These are phyloP conservation scores for Phylloporus scabripes DNA, from an alignment of 768 basidiomycete species.

Conservation along the genomic window DNA sequence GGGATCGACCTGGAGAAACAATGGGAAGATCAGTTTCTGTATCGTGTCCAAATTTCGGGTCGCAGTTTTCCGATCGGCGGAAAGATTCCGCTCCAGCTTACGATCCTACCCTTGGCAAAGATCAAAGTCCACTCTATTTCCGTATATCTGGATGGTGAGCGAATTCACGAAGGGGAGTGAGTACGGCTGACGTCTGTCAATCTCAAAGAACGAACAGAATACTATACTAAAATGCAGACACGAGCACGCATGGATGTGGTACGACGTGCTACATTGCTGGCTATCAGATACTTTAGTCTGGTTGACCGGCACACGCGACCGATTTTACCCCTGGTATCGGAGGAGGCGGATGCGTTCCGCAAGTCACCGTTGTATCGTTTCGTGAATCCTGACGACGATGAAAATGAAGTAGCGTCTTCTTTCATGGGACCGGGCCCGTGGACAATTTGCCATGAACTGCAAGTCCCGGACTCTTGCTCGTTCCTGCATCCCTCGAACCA, in stretches of 20 bases:
- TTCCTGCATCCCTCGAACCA: slow-evolving; percentile 73
- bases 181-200: background rate
- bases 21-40: slow-evolving; percentile 88
- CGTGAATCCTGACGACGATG: slow-evolving; percentile 43
- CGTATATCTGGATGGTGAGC: slow-evolving; percentile 75
- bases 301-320: slow-evolving; percentile 49
- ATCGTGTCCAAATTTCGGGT: slow-evolving; percentile 67
- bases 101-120: slow-evolving; percentile 79
- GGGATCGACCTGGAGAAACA: slow-evolving; percentile 80
- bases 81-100: slow-evolving; percentile 69
- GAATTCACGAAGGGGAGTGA: background rate
- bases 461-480: slow-evolving; percentile 60
- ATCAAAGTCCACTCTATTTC: slow-evolving; percentile 72
- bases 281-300: slow-evolving; percentile 40
- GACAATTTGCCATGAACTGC: slow-evolving; percentile 65
- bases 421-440: slow-evolving; percentile 84
- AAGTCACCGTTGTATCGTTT: slow-evolving; percentile 62
- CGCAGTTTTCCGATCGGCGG: slow-evolving; percentile 83
- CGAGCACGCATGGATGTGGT: slow-evolving; percentile 66
- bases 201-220: slow-evolving; percentile 69
- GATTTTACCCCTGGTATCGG: slow-evolving; percentile 74
- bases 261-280: slow-evolving; percentile 55
- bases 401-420: slow-evolving; percentile 51
- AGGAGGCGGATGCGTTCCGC: slow-evolving; percentile 55
- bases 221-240: slow-evolving; percentile 63